Percentiles rank a stretch among this genome's conserved stretches.
phyloP scores from a whole-genome alignment of 495 filamentous ascomycete species.

The Penicillium pancosmium region DNA sequence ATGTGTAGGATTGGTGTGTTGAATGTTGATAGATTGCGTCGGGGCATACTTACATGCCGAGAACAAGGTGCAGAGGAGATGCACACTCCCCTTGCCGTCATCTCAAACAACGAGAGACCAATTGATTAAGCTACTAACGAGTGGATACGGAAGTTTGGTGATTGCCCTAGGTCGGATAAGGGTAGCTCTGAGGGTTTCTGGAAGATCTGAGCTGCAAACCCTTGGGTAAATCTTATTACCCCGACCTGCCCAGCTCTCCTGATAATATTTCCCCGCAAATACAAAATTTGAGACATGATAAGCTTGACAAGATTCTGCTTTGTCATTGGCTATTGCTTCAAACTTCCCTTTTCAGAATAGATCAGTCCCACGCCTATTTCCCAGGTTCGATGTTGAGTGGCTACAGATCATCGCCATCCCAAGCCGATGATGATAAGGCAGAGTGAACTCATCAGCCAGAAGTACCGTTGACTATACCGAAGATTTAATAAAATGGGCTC shows the following conservation, averaged over 20 bases:
- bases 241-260: constrained; percentile 4
- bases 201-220: background rate
- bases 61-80: no score
- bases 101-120: no score
- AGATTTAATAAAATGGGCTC: background rate
- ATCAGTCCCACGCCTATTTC: background rate
- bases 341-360: constrained; percentile 26
- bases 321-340: constrained; percentile 25
- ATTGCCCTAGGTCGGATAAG: background rate
- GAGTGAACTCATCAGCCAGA: background rate
- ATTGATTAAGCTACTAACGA: background rate
- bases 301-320: background rate
- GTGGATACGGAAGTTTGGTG: background rate
- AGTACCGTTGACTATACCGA: background rate
- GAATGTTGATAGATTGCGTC: no score
- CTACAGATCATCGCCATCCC: constrained; percentile 1
- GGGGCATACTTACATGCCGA: no score
- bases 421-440: constrained; percentile 18
- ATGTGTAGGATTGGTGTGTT: background rate
- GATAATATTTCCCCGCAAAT: constrained; percentile 8
- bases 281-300: constrained; percentile 10
- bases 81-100: no score
- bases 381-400: constrained; percentile 18
- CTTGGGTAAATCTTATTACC: constrained; percentile 15
- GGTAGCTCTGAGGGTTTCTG: background rate